Evolutionary conservation across 1,284 basidiomycete genomes (phyloP), one percentile per base, ranked within the genome.

Genomic region (Pseudozyma pruni): DNA sequence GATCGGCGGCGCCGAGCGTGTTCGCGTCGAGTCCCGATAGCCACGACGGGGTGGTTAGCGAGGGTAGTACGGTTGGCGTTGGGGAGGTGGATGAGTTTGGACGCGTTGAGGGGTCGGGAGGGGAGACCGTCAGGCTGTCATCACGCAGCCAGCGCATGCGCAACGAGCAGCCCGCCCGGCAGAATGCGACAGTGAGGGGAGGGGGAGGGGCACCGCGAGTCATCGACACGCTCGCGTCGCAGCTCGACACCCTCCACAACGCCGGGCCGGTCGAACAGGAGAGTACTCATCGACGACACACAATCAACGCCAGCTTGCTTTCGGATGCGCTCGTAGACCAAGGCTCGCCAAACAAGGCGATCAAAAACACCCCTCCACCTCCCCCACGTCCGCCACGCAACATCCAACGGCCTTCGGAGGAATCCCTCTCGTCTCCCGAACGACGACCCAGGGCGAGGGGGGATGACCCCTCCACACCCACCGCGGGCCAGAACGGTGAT

Each of bases 361-460:
- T 51, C 7, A 66, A 59, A 34, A 31, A 34, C 20, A 51, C 56
- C 6, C 64, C 58, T 3, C 64, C 64, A 3, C 64, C 64, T 14
- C 48, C 58, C 1, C 64, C 64, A 5, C 48, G 64, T 1, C 64
- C 64, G 5, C 64, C 64, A 3, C n/a, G 64, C 6, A 49, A 61
- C n/a, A 31, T 61, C 8, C 50, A 57, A 16, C 25, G 64, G 19
- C 58, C 58, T n/a, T 54, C 49, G 6, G 64, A 68, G 19, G 64
- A 68, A 27, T 22, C 4, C 13, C 44, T 68, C 16, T 23, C 44
- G 16, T 60, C 63, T 5, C 48, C 44, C 1, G 40, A 10, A 7
- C 43, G 55, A 7, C 22, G 19, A 14, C 20, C 40, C 1, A 46
- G 31, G 31, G 48, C 23, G 5, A 17, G 39, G 3, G 23, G 29